Evolutionary conservation across 2,329 filamentous ascomycete species (phyloP), one percentile per base, ranked within the genome.

Genomic region (Verticillium albo-atrum): DNA sequence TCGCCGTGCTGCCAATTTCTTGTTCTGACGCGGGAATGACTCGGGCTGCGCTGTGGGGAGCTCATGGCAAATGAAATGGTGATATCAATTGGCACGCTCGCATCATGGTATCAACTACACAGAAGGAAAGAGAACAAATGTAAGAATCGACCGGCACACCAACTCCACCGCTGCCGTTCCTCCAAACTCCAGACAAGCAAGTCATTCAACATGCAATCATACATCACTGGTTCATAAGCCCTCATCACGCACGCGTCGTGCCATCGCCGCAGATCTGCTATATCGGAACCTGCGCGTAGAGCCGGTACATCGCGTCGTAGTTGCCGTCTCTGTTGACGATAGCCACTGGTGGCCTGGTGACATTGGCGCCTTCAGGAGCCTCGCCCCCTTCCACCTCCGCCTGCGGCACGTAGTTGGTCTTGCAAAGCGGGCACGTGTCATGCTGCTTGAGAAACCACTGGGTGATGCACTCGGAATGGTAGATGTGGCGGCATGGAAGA

Each of bases 341-440:
- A 7, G 15, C 42, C 10, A 20, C n/a, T 5, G 42, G 42, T 25
- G n/a, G n/a, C 42, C 42, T 50, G 17, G 20, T 20, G 14, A 50
- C n/a, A 12, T 1, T 20, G 20, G 20, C 42, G 10, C 20, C 42
- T 23, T 25, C 20, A 20, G 30, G 9, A 9, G 30, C 30, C 30
- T 12, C 14, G 12, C 15, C 34, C 12, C 6, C 34, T 15, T 37
- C 34, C 14, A 4, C 23, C 25, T 56, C 55, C 14, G 15, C n/a
- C 10, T 57, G 55, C 26, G 55, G 37, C 28, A 57, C 42, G 25
- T 57, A 57, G n/a, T 57, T 30, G 9, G n/a, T 50, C 55, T 57
- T 62, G 35, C 62, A 67, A 9, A 66, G 61, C 15, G 64, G 64
- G 35, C 64, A 66, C 12, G 59, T 63, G 27, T 65, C 27, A 50